These are phyloP conservation scores for Limnanthes douglasii DNA, from an alignment of 345 rosid genomes.

Conservation along the genomic window DNA sequence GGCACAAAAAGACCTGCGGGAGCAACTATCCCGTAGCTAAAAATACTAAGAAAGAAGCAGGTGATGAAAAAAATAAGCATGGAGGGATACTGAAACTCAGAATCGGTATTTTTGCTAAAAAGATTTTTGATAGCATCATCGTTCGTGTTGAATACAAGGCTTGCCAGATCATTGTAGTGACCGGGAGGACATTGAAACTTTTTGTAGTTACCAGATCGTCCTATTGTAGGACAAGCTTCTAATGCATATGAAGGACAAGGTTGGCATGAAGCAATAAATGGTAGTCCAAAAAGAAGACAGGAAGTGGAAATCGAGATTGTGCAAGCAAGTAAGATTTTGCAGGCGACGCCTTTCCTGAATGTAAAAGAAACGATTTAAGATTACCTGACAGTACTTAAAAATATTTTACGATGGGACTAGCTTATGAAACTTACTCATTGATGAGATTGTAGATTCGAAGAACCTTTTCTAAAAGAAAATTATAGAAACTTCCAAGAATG, in stretches of 20 bases:
- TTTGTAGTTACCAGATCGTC: constrained; percentile 91
- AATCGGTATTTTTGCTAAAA: constrained; percentile 70
- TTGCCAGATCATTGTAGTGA: constrained; percentile 83
- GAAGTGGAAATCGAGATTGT: constrained; percentile 63
- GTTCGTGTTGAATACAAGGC: constrained; percentile 90
- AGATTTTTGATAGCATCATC: constrained; percentile 87
- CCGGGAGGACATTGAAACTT: constrained; percentile 74
- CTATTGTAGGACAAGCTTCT: constrained; percentile 85
- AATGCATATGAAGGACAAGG: constrained; percentile 55
- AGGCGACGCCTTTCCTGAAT: constrained; percentile 50
- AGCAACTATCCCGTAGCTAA: constrained; percentile 77
- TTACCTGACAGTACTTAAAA: neutral
- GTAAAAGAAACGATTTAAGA: constrained; percentile 4
- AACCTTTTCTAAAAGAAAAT: constrained; percentile 56
- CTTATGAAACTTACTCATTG: constrained; percentile 87
- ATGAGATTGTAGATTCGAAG: constrained; percentile 52
- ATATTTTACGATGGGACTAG: constrained; percentile 1
- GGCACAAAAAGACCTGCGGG: constrained; percentile 92
- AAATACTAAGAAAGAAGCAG: constrained; percentile 60
- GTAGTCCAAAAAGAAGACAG: constrained; percentile 82
- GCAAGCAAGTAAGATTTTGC: constrained; percentile 51
- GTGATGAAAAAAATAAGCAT: constrained; percentile 55
- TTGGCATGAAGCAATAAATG: constrained; percentile 72
- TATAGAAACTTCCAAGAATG: constrained; percentile 66
- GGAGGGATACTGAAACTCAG: constrained; percentile 58